phyloP scores from a whole-genome alignment of 805 yeast genomes.

The Barnettozyma sucrosica region DNA sequence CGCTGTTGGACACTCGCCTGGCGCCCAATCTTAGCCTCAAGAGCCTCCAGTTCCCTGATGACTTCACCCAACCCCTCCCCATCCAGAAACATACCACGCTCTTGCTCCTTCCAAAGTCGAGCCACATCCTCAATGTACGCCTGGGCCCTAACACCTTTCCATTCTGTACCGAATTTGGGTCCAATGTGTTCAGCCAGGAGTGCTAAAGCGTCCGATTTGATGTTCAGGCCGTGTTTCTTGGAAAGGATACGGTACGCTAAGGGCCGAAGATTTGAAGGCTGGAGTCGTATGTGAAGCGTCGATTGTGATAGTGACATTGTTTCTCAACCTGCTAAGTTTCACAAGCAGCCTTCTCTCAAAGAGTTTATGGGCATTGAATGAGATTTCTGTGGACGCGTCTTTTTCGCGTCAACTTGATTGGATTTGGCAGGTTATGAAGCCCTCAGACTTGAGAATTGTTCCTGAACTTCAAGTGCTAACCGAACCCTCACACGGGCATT shows the following conservation, averaged over 20 bases:
- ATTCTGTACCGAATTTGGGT: conserved; percentile 70
- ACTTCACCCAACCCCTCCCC: conserved; percentile 63
- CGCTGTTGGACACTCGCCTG: background rate
- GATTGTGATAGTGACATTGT: background rate
- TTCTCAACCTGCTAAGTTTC: background rate
- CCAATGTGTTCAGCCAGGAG: conserved; percentile 74
- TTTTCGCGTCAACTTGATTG: background rate
- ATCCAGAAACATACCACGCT: conserved; percentile 79
- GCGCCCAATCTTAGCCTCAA: conserved; percentile 16
- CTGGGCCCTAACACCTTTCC: conserved; percentile 69
- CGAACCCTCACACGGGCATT: too few species aligned
- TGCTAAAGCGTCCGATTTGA: conserved; percentile 78
- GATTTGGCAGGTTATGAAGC: background rate
- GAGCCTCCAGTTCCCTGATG: conserved; percentile 46
- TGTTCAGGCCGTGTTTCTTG: conserved; percentile 86
- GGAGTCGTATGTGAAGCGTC: conserved; percentile 68
- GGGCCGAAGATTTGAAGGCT: conserved; percentile 82
- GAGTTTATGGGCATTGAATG: background rate
- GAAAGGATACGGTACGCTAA: conserved; percentile 85
- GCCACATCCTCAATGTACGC: conserved; percentile 73
- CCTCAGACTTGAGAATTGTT: background rate
- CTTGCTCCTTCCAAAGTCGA: conserved; percentile 80
- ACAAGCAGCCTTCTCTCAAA: too few species aligned
- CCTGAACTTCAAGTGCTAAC: background rate
- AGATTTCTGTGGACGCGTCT: background rate